Conservation (phyloP, 495 filamentous ascomycete genomes). For the Xylaria acuta region DNA sequence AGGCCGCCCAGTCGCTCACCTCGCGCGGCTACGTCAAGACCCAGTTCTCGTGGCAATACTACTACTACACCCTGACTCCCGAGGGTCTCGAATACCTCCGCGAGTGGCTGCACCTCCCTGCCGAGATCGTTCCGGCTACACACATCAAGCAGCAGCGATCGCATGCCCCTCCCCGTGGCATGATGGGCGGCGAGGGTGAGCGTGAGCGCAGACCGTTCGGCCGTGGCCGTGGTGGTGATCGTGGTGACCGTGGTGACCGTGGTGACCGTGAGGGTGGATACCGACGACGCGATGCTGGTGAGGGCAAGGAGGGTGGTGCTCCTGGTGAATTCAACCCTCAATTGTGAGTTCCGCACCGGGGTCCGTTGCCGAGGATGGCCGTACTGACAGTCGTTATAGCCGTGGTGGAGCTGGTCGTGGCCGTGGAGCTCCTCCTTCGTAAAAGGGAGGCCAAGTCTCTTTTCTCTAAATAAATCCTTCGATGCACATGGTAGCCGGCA, state of each 20-base stretch:
- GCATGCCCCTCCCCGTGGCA: slow-evolving; percentile 95
- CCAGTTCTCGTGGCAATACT: slow-evolving; percentile 99
- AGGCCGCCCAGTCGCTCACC: slow-evolving; percentile 95
- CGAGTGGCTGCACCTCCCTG: slow-evolving; percentile 99
- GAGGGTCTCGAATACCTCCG: slow-evolving; percentile 99
- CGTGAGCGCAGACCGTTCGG: slow-evolving; percentile 72
- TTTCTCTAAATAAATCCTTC: slow-evolving; percentile 45
- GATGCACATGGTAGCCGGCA: slow-evolving; percentile 52
- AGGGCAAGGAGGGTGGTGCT: slow-evolving; percentile 93
- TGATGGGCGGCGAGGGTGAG: slow-evolving; percentile 90
- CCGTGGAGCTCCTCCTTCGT: slow-evolving; percentile 74
- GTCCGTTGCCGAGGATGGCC: background rate
- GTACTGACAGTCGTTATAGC: slow-evolving; percentile 48
- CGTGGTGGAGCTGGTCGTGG: slow-evolving; percentile 95
- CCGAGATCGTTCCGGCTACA: slow-evolving; percentile 98
- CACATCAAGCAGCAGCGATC: slow-evolving; percentile 99
- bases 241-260: slow-evolving; percentile 70
- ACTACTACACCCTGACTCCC: slow-evolving; percentile 99
- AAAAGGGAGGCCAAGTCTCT: slow-evolving; percentile 48
- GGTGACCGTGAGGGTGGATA: slow-evolving; percentile 93
- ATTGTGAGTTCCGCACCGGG: slow-evolving; percentile 65
- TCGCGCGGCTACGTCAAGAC: slow-evolving; percentile 99
- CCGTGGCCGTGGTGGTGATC: slow-evolving; percentile 68
- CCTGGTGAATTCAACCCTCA: slow-evolving; percentile 93
- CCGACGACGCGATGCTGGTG: slow-evolving; percentile 83